Conservation (phyloP, 768 basidiomycete genomes). For the Rhodocollybia butyracea region DNA sequence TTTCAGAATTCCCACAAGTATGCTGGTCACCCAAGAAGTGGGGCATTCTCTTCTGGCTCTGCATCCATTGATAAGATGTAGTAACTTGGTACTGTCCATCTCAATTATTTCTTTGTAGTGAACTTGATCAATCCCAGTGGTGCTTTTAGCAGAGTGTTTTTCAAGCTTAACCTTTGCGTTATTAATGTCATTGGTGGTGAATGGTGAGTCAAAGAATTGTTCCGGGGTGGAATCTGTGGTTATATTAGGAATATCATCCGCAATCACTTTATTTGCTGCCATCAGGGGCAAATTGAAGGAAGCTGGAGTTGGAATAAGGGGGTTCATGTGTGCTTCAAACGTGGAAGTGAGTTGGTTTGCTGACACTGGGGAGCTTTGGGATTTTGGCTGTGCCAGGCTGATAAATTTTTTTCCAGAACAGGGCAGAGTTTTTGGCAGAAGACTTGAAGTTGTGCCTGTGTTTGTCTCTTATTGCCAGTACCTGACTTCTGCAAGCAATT, state of each 20-base stretch:
- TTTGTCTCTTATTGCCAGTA: no score
- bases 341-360: no score
- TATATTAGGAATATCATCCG: neutral
- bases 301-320: no score
- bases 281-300: no score
- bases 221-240: neutral
- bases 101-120: neutral
- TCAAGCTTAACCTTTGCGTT: neutral
- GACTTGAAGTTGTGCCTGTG: no score
- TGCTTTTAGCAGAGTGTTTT: neutral
- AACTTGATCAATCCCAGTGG: neutral
- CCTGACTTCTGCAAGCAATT: no score
- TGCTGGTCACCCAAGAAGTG: no score
- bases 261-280: neutral
- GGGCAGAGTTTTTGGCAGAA: no score
- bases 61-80: neutral
- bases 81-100: neutral
- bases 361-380: no score
- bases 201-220: neutral
- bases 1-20: neutral
- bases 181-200: neutral
- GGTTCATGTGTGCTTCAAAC: no score
- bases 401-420: no score
- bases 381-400: no score
- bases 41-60: neutral